Percentiles rank a stretch among this genome's conserved stretches.
Conservation (phyloP, 2,329 filamentous ascomycete genomes). For the Scedosporium dehoogii region DNA sequence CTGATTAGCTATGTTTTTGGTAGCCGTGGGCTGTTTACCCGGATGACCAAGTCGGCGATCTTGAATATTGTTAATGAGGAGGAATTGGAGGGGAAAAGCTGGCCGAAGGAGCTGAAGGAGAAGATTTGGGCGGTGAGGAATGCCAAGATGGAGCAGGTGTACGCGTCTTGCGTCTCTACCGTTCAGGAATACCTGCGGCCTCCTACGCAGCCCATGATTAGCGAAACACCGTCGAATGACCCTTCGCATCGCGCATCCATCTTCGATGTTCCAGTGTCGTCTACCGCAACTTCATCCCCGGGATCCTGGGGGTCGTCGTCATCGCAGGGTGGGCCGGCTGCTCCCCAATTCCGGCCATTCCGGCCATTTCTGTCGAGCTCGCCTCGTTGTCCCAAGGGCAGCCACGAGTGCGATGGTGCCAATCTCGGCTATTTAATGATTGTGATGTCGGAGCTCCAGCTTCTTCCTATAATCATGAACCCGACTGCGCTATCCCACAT, state of each 20-base stretch:
- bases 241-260: not conserved
- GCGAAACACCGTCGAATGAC: not conserved
- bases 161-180: conserved; percentile 31
- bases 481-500: conserved; percentile 14
- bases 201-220: conserved; percentile 4
- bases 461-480: conserved; percentile 30
- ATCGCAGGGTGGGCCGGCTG: not conserved
- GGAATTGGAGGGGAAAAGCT: conserved; percentile 31
- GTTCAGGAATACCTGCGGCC: conserved; percentile 35
- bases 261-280: not conserved
- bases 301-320: not conserved
- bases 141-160: conserved; percentile 40
- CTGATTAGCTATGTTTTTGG: conserved; percentile 45
- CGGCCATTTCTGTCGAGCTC: conserved; percentile 20
- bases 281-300: not conserved
- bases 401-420: conserved; percentile 39
- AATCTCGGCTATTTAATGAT: conserved; percentile 46
- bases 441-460: conserved; percentile 35
- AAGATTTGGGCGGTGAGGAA: conserved; percentile 37
- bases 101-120: conserved; percentile 36
- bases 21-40: conserved; percentile 34
- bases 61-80: conserved; percentile 33
- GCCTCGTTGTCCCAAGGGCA: conserved; percentile 39
- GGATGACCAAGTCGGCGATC: conserved; percentile 38
- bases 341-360: conserved; percentile 12